phyloP scores from a whole-genome alignment of 805 yeast species.

The Ogataea trehalophila region DNA sequence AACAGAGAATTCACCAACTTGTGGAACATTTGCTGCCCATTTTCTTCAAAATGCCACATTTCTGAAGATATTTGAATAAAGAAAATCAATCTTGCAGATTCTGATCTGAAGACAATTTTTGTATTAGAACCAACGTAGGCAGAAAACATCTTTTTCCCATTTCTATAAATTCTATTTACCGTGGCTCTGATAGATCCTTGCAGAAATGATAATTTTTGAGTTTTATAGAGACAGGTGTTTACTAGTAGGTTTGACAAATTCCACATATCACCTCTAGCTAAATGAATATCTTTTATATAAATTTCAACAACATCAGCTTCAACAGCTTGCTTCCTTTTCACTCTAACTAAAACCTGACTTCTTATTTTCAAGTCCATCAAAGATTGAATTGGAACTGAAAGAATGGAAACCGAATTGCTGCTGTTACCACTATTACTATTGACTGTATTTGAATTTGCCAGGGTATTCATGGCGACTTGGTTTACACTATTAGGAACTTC shows the following conservation, averaged over 20 bases:
- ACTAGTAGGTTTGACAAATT: conserved; percentile 56
- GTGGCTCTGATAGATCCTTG: conserved; percentile 56
- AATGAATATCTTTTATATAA: conserved; percentile 69
- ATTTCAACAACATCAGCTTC: conserved; percentile 81
- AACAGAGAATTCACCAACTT: conserved; percentile 87
- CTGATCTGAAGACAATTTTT: conserved; percentile 82
- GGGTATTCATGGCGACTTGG: conserved; percentile 2
- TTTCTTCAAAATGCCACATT: conserved; percentile 98
- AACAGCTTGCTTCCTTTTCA: conserved; percentile 40
- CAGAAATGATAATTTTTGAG: conserved; percentile 61
- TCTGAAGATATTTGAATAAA: conserved; percentile 87
- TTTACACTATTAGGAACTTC: conserved; percentile 12
- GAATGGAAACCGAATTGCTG: conserved; percentile 46
- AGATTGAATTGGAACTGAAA: conserved; percentile 55
- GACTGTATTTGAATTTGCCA: conserved; percentile 12
- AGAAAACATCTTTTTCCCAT: conserved; percentile 67
- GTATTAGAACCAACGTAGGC: conserved; percentile 74
- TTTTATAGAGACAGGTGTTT: conserved; percentile 59
- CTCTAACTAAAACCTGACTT: conserved; percentile 55
- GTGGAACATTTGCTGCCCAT: conserved; percentile 91
- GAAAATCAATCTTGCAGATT: conserved; percentile 78
- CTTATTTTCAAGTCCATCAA: conserved; percentile 63
- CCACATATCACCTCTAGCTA: conserved; percentile 95
- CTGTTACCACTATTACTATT: conserved; percentile 13
- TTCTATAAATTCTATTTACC: conserved; percentile 57